phyloP scores from a whole-genome alignment of 108 stramenopile species.

The Tribonema minus region DNA sequence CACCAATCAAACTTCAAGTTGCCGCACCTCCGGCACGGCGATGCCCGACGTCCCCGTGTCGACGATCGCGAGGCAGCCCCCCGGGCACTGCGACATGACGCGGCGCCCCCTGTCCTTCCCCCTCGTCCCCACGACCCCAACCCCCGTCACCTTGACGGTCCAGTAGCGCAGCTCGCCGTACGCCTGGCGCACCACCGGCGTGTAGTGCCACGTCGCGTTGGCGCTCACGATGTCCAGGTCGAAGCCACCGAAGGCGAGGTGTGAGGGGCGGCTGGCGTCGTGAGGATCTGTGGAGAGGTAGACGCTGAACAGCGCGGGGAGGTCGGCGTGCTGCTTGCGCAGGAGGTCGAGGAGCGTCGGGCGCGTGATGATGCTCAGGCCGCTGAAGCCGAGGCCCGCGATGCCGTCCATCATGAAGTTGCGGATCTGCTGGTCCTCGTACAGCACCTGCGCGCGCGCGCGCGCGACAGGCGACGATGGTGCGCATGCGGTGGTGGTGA shows the following conservation, averaged over 20 bases:
- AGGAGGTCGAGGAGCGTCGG: constrained; percentile 41
- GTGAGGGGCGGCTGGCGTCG: constrained; percentile 21
- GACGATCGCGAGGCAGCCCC: constrained; percentile 37
- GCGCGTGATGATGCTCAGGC: constrained; percentile 23
- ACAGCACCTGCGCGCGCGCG: constrained; percentile 26
- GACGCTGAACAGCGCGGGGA: constrained; percentile 43
- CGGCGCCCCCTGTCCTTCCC: no score
- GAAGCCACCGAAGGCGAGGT: constrained; percentile 35
- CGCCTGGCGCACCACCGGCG: constrained; percentile 14
- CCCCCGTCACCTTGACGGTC: constrained; percentile 30
- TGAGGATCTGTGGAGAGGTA: constrained; percentile 35
- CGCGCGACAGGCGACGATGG: no score
- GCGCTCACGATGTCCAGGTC: constrained; percentile 24
- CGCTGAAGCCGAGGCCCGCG: constrained; percentile 36
- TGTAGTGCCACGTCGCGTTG: constrained; percentile 41
- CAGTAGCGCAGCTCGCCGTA: constrained; percentile 23
- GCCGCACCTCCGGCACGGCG: no score
- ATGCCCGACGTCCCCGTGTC: constrained; percentile 31
- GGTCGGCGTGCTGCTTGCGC: constrained; percentile 39
- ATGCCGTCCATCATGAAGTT: constrained; percentile 46
- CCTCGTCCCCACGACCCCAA: neutral
- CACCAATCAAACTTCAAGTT: no score
- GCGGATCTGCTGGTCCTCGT: constrained; percentile 41
- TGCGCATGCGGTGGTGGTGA: no score
- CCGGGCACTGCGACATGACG: neutral